Percentiles rank a stretch among this genome's conserved stretches.
Evolutionary conservation across 2,329 filamentous ascomycete species (phyloP).

Genomic region (Fusarium sp.): DNA sequence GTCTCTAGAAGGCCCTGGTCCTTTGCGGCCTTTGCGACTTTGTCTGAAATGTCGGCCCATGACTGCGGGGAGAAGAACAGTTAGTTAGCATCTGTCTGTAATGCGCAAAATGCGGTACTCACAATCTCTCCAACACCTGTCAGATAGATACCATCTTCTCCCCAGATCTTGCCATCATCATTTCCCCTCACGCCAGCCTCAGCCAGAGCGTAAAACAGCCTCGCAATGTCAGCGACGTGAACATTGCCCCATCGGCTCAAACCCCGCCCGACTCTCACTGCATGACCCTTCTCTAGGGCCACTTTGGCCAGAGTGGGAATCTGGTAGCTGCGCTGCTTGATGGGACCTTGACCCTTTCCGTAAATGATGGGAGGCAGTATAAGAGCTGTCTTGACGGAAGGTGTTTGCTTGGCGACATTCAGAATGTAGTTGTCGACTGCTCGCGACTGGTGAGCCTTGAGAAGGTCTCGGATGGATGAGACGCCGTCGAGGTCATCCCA

Average conservation of each 20-base stretch:
- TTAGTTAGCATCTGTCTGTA: background rate
- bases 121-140: conserved; percentile 44
- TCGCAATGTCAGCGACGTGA: conserved; percentile 48
- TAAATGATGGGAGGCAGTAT: conserved; percentile 53
- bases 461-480: conserved; percentile 39
- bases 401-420: conserved; percentile 38
- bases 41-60: conserved; percentile 46
- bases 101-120: background rate
- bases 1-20: conserved; percentile 39
- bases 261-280: conserved; percentile 48
- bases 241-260: conserved; percentile 50
- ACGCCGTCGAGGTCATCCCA: conserved; percentile 50
- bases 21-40: conserved; percentile 41
- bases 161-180: conserved; percentile 46
- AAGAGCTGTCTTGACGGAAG: conserved; percentile 48
- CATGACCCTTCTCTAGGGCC: conserved; percentile 47
- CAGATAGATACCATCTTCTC: conserved; percentile 52
- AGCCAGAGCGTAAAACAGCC: conserved; percentile 44
- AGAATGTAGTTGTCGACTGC: conserved; percentile 52
- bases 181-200: conserved; percentile 42
- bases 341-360: conserved; percentile 50
- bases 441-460: conserved; percentile 41
- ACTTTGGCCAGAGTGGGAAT: conserved; percentile 50
- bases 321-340: conserved; percentile 54
- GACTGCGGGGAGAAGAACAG: conserved; percentile 24